These are phyloP conservation scores for Aspergillus pseudoterreus DNA, from an alignment of 2,329 filamentous ascomycete genomes.

Conservation along the genomic window DNA sequence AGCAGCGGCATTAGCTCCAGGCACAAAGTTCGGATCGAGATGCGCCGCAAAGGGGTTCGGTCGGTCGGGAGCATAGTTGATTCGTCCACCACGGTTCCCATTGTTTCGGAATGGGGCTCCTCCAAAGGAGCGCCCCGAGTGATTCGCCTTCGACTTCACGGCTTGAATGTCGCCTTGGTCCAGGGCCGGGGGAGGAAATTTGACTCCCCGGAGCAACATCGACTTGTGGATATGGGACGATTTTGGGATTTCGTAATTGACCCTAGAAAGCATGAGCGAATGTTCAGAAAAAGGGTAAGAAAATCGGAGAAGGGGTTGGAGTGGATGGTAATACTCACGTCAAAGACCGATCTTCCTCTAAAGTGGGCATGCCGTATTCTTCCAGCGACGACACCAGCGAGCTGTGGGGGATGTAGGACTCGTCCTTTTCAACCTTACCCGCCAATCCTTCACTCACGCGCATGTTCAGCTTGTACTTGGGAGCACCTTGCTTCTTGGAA, in stretches of 20 bases:
- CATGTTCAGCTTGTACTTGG: slow-evolving; percentile 70
- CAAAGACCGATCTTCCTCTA: slow-evolving; percentile 83
- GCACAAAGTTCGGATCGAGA: slow-evolving; percentile 41
- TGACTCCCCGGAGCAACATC: slow-evolving; percentile 83
- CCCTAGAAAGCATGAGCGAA: slow-evolving; percentile 49
- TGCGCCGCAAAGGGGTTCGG: slow-evolving; percentile 48
- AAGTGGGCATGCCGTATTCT: slow-evolving; percentile 65
- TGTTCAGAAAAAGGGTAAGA: slow-evolving; percentile 10
- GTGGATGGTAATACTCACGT: slow-evolving; percentile 54
- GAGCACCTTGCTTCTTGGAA: slow-evolving; percentile 73
- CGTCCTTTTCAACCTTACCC: slow-evolving; percentile 77
- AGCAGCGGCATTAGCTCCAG: slow-evolving; percentile 26
- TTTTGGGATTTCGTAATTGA: slow-evolving; percentile 78
- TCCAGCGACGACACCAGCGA: slow-evolving; percentile 74
- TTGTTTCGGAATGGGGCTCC: slow-evolving; percentile 59
- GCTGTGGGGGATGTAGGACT: slow-evolving; percentile 79
- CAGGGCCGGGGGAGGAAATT: slow-evolving; percentile 67
- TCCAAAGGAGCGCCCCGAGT: slow-evolving; percentile 66
- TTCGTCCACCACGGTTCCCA: slow-evolving; percentile 46
- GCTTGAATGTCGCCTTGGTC: slow-evolving; percentile 72
- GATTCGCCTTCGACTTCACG: slow-evolving; percentile 62
- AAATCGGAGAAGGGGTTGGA: neutral
- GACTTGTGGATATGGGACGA: slow-evolving; percentile 78
- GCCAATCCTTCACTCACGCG: slow-evolving; percentile 71
- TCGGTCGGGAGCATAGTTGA: slow-evolving; percentile 50